Evolutionary conservation across 441 rosid genomes (phyloP).

Genomic region (Populus hybrid): DNA sequence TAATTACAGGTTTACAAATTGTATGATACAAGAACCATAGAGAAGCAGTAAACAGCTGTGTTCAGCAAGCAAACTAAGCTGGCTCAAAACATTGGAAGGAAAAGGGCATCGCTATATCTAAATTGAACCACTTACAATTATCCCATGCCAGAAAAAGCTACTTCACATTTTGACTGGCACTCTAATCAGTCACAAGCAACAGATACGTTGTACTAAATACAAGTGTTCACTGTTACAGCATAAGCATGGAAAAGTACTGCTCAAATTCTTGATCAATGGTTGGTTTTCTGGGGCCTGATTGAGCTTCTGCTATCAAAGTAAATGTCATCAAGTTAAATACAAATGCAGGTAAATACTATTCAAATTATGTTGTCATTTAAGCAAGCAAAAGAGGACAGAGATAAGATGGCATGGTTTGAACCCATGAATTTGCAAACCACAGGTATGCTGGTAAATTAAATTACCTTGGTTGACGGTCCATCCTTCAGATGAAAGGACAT

Average conservation of each 20-base stretch:
- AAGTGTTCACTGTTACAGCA: slow-evolving; percentile 33
- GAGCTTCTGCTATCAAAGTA: slow-evolving; percentile 30
- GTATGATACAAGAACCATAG: not conserved
- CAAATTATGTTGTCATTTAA: not conserved
- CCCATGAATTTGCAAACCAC: not conserved
- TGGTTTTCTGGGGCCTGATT: slow-evolving; percentile 35
- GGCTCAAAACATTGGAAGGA: not conserved
- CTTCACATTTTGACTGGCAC: not conserved
- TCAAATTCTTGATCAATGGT: slow-evolving; percentile 87
- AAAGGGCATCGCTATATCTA: not conserved
- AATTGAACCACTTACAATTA: not conserved
- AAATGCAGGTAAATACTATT: not conserved
- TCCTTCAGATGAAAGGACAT: slow-evolving; percentile 57
- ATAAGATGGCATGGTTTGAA: not conserved
- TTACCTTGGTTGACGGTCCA: slow-evolving; percentile 54
- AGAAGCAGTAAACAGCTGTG: not conserved
- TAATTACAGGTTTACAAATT: not conserved
- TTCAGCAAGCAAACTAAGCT: not conserved
- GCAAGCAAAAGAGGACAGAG: not conserved
- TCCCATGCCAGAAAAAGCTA: not conserved
- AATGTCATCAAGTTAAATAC: not conserved
- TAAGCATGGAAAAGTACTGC: slow-evolving; percentile 65
- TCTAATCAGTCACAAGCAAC: not conserved
- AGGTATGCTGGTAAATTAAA: not conserved
- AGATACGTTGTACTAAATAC: not conserved